Base-by-base conservation (phyloP, 768 basidiomycete species). In the Termitomyces sp. region DNA sequence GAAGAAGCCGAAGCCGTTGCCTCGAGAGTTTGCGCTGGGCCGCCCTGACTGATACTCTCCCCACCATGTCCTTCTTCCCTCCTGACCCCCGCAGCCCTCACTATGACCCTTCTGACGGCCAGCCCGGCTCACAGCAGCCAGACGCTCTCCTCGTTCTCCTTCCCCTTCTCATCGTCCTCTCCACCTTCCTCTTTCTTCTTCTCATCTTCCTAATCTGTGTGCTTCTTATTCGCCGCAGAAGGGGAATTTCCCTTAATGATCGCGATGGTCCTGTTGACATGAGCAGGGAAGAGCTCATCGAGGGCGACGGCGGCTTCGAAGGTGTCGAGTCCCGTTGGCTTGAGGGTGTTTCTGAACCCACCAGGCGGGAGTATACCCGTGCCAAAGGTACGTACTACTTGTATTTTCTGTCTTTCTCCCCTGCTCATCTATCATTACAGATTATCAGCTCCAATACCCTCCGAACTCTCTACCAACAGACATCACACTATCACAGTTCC, bases 401-500 rank as follows among this genome's bases (percentile, higher is more conserved):
- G 37, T 52, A 42, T 47, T 36, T 50, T 50, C 54, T 53, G 26
- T 59, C 56, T 52, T 52, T 51, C 44, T 59, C 43, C 51, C 49
- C 18, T 60, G 18, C 55, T 55, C 53, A 61, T 48, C 32, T 7
- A 40, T 33, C 44, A 36, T 49, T 40, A 6, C 70, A 94, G 92
- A 91, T 52, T 88, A 86, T 69, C 92, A 94, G 68, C 60, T 87
- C 26, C 88, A 91, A 70, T 95, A 95, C 72, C 93, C 91, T 5
- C 95, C 97, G 33, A 94, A 96, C 69, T 98, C 97, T n/a, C 80
- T 89, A 44, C 93, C 95, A 24, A 95, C 96, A 52, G 97, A 99
- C 72, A 98, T 99, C 73, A 99, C 96, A 1, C 80, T 99, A 53
- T 96, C 96, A 9, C 97, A 99, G 68, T 98, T 98, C 75, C 86